Percentiles rank a stretch among this genome's conserved stretches.
Evolutionary conservation across 371 early-diverging fungal genomes (phyloP).

Genomic region (Neoconidiobolus thromboides): DNA sequence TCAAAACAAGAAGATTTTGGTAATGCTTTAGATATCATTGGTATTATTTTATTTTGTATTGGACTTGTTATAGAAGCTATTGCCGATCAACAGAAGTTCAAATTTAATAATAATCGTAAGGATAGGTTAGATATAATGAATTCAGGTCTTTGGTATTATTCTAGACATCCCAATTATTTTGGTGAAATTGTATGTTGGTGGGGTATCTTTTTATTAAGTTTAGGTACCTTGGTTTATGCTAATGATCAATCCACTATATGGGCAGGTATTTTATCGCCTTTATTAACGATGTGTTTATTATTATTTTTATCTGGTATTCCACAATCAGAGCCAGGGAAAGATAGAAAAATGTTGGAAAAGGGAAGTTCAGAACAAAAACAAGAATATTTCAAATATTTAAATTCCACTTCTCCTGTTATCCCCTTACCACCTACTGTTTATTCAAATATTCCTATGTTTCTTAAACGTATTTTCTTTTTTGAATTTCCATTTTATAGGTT

Average conservation of each 20-base stretch:
- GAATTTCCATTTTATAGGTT: conserved; percentile 1
- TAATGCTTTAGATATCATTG: conserved; percentile 5
- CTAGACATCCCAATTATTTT: conserved; percentile 10
- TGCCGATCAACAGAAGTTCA: neutral
- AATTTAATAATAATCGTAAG: neutral
- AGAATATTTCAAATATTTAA: neutral
- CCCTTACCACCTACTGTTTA: neutral
- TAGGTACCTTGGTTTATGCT: too few relatives aligned
- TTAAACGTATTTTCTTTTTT: neutral
- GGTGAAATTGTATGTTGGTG: conserved; percentile 7
- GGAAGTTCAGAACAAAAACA: too few relatives aligned
- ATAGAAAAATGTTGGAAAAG: neutral
- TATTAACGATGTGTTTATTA: conserved; percentile 16
- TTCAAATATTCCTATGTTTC: neutral
- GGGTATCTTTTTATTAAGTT: neutral
- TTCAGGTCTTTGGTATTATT: conserved; percentile 7
- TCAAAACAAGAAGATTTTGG: conserved; percentile 3
- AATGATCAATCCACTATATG: too few relatives aligned
- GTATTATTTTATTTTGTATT: neutral
- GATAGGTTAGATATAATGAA: conserved; percentile 4
- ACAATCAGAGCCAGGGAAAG: conserved; percentile 6
- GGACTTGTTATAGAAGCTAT: neutral
- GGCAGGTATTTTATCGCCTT: conserved; percentile 8
- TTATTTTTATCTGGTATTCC: conserved; percentile 8
- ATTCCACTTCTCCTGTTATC: neutral